phyloP scores from a whole-genome alignment of 2,329 filamentous ascomycete species.

The Nigrograna mackinnonii region DNA sequence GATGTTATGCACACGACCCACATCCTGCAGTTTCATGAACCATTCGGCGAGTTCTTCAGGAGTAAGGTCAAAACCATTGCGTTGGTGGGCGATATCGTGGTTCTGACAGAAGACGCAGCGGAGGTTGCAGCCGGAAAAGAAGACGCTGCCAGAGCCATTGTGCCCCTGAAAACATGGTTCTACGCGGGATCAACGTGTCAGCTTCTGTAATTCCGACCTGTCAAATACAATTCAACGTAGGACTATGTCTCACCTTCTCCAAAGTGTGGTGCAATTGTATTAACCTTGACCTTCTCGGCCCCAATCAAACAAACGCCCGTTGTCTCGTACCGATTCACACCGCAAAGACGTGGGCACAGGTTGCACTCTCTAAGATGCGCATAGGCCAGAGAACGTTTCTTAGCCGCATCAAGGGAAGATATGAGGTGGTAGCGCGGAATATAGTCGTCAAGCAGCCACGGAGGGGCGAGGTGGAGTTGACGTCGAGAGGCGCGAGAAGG shows the following conservation, averaged over 20 bases:
- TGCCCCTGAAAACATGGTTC: conserved; percentile 84
- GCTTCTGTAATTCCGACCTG: background rate
- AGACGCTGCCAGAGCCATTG: conserved; percentile 78
- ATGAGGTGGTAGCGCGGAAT: conserved; percentile 73
- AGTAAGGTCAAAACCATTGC: conserved; percentile 78
- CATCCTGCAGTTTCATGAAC: conserved; percentile 80
- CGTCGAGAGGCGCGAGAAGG: conserved; percentile 19
- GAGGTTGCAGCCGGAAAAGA: conserved; percentile 78
- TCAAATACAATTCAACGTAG: background rate
- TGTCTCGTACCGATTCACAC: conserved; percentile 79
- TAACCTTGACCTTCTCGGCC: conserved; percentile 73
- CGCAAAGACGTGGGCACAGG: conserved; percentile 75
- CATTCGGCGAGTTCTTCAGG: conserved; percentile 79
- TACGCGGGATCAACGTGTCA: conserved; percentile 20
- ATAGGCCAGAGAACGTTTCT: conserved; percentile 75
- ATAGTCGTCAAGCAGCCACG: conserved; percentile 75
- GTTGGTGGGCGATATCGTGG: conserved; percentile 79
- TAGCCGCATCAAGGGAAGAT: conserved; percentile 68
- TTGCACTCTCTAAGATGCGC: conserved; percentile 79
- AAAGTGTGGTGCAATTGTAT: conserved; percentile 84
- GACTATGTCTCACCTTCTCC: conserved; percentile 59
- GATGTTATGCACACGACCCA: conserved; percentile 86
- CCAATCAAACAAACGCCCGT: conserved; percentile 81
- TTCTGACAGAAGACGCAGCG: conserved; percentile 60
- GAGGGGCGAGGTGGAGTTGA: conserved; percentile 57